Evolutionary conservation across 495 filamentous ascomycete genomes (phyloP).

Genomic region (Penicillium soppii): DNA sequence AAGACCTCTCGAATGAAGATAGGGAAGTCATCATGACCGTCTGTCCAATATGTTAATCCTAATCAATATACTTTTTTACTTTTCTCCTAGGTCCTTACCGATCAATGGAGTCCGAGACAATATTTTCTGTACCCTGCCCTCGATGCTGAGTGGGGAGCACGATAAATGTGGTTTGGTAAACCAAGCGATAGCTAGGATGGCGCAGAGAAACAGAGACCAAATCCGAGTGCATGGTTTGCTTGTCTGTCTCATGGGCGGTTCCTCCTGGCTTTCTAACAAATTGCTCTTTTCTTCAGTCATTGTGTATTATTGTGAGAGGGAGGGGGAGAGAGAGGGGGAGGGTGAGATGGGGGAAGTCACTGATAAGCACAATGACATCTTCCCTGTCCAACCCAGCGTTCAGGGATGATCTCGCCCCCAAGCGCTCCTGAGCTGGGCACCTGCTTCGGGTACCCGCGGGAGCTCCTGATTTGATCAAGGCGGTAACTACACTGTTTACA

Average conservation of each 20-base stretch:
- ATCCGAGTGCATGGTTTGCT: background rate
- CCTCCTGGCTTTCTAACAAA: background rate
- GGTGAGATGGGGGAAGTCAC: no score
- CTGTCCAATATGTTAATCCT: conserved; percentile 40
- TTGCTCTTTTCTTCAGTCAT: background rate
- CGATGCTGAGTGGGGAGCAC: conserved; percentile 40
- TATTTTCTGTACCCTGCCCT: conserved; percentile 68
- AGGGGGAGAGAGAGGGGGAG: background rate
- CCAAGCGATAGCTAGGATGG: conserved; percentile 15
- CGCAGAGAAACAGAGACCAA: conserved; percentile 14
- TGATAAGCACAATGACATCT: no score
- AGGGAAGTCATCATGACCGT: conserved; percentile 90
- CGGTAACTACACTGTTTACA: no score
- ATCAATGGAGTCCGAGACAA: conserved; percentile 75
- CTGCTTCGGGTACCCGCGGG: no score
- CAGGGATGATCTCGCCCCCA: no score
- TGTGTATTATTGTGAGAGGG: background rate
- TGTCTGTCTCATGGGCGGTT: background rate
- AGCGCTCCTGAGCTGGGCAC: no score
- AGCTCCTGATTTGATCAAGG: no score
- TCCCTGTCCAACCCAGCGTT: no score
- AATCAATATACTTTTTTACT: background rate
- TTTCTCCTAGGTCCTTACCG: conserved; percentile 46
- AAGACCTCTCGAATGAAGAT: conserved; percentile 66
- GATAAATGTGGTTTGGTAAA: conserved; percentile 14